phyloP scores from a whole-genome alignment of 257 asterid species.

The Cordia subcordata region DNA sequence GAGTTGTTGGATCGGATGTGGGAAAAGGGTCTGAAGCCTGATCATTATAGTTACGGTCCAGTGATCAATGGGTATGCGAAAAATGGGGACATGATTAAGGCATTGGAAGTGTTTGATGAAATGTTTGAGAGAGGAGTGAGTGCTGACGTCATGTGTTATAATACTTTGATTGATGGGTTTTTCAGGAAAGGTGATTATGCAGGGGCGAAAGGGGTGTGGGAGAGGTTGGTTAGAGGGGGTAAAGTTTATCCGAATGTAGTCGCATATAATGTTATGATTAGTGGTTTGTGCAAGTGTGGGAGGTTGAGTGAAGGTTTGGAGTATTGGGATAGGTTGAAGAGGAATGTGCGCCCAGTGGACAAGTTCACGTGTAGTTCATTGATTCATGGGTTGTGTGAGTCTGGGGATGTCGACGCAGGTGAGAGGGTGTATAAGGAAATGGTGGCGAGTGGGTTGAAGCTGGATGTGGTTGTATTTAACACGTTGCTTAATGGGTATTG shows the following conservation, averaged over 20 bases:
- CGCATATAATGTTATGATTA: slow-evolving; percentile 73
- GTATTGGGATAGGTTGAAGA: slow-evolving; percentile 67
- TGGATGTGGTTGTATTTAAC: slow-evolving; percentile 69
- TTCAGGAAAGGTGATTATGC: slow-evolving; percentile 45
- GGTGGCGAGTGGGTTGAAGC: slow-evolving; percentile 39
- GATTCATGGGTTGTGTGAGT: slow-evolving; percentile 76
- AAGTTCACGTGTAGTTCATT: slow-evolving; percentile 58
- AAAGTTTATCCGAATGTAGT: slow-evolving; percentile 60
- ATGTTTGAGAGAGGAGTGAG: slow-evolving; percentile 66
- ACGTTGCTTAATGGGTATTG: slow-evolving; percentile 66
- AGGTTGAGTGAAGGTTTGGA: slow-evolving; percentile 57
- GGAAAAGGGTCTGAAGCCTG: slow-evolving; percentile 51
- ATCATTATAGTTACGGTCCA: slow-evolving; percentile 69
- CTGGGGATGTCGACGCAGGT: slow-evolving; percentile 63
- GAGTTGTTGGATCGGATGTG: slow-evolving; percentile 44
- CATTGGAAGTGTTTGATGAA: slow-evolving; percentile 71
- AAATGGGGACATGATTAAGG: slow-evolving; percentile 42
- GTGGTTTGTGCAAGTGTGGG: slow-evolving; percentile 78
- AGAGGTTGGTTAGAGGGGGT: slow-evolving; percentile 50
- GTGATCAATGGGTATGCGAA: slow-evolving; percentile 61
- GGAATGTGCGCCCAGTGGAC: slow-evolving; percentile 62
- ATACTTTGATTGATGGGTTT: slow-evolving; percentile 70
- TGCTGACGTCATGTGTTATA: slow-evolving; percentile 74
- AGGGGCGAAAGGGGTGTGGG: slow-evolving; percentile 58
- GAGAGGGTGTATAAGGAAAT: slow-evolving; percentile 60